phyloP scores from a whole-genome alignment of 176 grass and related monocot species.

The Pontederia paniculata region DNA sequence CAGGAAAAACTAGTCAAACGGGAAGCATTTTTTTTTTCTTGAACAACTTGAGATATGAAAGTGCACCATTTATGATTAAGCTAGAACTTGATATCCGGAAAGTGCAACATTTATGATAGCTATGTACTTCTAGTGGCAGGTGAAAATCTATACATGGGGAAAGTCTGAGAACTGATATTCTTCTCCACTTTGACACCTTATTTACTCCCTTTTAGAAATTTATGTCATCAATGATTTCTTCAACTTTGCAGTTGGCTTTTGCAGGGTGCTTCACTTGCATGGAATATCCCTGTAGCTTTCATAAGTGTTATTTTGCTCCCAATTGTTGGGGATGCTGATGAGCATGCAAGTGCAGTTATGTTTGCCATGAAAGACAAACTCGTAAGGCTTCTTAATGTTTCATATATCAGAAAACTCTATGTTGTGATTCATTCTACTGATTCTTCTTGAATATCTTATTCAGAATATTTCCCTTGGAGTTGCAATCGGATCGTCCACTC shows the following conservation, averaged over 20 bases:
- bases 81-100: too few species aligned
- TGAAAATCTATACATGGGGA: too few species aligned
- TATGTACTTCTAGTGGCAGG: too few species aligned
- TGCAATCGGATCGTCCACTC: constrained; percentile 95
- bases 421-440: background rate
- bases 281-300: constrained; percentile 58
- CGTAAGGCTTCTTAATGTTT: constrained; percentile 24
- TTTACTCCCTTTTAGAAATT: background rate
- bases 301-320: constrained; percentile 83
- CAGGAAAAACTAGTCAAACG: too few species aligned
- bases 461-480: constrained; percentile 88
- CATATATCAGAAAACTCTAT: background rate
- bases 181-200: background rate
- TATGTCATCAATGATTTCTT: background rate
- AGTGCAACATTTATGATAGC: too few species aligned
- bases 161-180: background rate
- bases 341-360: constrained; percentile 99
- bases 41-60: too few species aligned
- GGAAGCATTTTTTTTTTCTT: constrained; percentile 1
- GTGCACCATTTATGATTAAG: too few species aligned
- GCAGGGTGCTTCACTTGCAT: constrained; percentile 47
- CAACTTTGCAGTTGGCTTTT: constrained; percentile 3
- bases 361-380: constrained; percentile 99
- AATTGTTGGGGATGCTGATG: constrained; percentile 90
- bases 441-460: background rate